Evolutionary conservation across 176 grass and related monocot species (phyloP).

Genomic region (Tuctoria greenei): DNA sequence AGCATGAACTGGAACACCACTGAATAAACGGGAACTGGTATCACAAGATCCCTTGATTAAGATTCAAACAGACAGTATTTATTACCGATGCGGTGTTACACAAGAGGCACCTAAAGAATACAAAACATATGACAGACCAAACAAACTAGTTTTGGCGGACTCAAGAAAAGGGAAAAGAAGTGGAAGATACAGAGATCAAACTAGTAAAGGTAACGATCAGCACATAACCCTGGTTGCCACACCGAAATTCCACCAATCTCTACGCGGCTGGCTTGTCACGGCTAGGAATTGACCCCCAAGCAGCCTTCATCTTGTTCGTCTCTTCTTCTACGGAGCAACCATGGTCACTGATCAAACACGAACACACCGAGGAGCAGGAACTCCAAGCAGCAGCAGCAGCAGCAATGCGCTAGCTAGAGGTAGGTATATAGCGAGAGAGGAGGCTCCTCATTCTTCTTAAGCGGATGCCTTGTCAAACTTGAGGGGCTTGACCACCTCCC

Average conservation of each 20-base stretch:
- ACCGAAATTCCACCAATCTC: slow-evolving; percentile 27
- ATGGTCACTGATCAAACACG: slow-evolving; percentile 41
- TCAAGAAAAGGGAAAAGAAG: background rate
- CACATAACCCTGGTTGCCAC: slow-evolving; percentile 30
- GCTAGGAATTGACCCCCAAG: background rate
- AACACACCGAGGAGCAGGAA: slow-evolving; percentile 30
- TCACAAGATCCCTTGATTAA: background rate
- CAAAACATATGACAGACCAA: slow-evolving; percentile 21
- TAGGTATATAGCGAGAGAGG: background rate
- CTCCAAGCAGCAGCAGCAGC: slow-evolving; percentile 17
- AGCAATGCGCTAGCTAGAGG: slow-evolving; percentile 15
- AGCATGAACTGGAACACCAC: background rate
- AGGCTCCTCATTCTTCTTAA: slow-evolving; percentile 9
- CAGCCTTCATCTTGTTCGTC: background rate
- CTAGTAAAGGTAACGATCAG: slow-evolving; percentile 28
- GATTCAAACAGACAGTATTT: background rate
- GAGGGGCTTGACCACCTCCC: slow-evolving; percentile 66
- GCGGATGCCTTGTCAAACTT: slow-evolving; percentile 50
- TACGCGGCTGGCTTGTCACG: slow-evolving; percentile 23
- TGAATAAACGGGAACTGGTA: background rate
- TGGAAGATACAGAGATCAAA: background rate
- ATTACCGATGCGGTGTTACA: slow-evolving; percentile 13
- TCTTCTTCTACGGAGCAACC: slow-evolving; percentile 14
- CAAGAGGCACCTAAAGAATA: slow-evolving; percentile 4
- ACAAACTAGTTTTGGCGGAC: slow-evolving; percentile 40